Evolutionary conservation across 768 basidiomycete genomes (phyloP).

Genomic region (Boletus subcaerulescens): DNA sequence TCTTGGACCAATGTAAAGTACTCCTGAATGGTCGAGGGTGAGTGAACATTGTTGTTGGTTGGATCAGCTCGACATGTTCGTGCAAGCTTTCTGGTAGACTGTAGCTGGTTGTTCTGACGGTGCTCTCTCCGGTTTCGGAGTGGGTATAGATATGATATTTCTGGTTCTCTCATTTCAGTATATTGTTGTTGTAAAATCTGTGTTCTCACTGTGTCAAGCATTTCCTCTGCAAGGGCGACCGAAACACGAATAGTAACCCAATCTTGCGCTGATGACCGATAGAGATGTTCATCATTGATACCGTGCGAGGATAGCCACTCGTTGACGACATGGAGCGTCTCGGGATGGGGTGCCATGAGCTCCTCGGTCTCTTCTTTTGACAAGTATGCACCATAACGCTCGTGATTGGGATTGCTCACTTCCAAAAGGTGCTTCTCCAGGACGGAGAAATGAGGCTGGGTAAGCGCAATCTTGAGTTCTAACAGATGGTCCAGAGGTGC

Average conservation of each 20-base stretch:
- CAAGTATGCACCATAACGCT: conserved; percentile 55
- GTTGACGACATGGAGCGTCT: conserved; percentile 51
- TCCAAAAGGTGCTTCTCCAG: conserved; percentile 54
- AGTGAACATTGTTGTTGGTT: conserved; percentile 70
- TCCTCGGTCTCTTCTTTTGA: conserved; percentile 64
- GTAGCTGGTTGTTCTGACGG: conserved; percentile 68
- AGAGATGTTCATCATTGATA: conserved; percentile 43
- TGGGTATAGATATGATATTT: conserved; percentile 65
- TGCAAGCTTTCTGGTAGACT: conserved; percentile 60
- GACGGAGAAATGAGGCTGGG: conserved; percentile 46
- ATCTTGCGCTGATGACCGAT: conserved; percentile 62
- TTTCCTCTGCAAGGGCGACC: conserved; percentile 57
- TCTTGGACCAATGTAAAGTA: conserved; percentile 35
- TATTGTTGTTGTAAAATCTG: not conserved
- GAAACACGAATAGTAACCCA: conserved; percentile 65
- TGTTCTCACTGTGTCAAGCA: conserved; percentile 60
- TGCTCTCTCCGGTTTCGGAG: conserved; percentile 45
- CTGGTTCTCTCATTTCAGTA: conserved; percentile 29
- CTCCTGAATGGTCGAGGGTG: conserved; percentile 43
- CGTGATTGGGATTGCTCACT: conserved; percentile 55
- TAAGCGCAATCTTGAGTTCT: conserved; percentile 55
- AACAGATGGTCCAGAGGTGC: conserved; percentile 46
- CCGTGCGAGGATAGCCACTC: conserved; percentile 62
- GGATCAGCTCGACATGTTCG: conserved; percentile 61
- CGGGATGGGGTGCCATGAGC: conserved; percentile 54